phyloP scores from a whole-genome alignment of 1,284 basidiomycete species.

The Ceratobasidium sp. region DNA sequence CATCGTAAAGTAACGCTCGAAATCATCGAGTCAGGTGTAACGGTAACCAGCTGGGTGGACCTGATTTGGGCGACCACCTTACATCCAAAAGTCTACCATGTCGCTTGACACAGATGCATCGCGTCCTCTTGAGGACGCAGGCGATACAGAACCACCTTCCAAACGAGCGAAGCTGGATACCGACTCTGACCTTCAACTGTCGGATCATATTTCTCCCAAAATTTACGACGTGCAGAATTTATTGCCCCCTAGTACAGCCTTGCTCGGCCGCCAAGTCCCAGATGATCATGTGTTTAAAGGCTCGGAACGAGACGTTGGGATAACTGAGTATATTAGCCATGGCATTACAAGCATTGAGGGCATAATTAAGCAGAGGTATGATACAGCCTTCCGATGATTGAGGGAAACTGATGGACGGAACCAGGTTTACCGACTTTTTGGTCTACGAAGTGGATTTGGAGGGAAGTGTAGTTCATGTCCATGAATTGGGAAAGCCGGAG shows the following conservation, averaged over 20 bases:
- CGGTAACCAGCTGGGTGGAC: neutral
- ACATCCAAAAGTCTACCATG: conserved; percentile 10
- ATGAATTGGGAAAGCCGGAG: conserved; percentile 72
- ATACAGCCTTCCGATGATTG: conserved; percentile 1
- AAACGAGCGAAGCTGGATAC: conserved; percentile 22
- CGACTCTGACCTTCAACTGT: neutral
- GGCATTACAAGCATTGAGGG: conserved; percentile 77
- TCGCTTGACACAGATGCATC: neutral
- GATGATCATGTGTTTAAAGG: conserved; percentile 63
- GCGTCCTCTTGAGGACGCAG: conserved; percentile 20
- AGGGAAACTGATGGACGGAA: conserved; percentile 52
- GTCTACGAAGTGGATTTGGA: conserved; percentile 87
- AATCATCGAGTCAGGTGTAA: neutral
- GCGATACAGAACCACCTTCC: conserved; percentile 19
- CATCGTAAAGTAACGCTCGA: neutral
- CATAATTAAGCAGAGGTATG: conserved; percentile 92
- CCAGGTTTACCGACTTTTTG: conserved; percentile 94
- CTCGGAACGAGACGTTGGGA: conserved; percentile 84
- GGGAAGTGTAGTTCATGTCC: conserved; percentile 76
- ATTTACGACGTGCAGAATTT: conserved; percentile 53
- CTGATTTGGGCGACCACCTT: conserved; percentile 1
- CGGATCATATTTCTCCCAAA: neutral
- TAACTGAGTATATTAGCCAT: conserved; percentile 81
- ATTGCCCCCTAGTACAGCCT: conserved; percentile 69
- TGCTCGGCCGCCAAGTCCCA: conserved; percentile 47